Evolutionary conservation across 1,139 yeast genomes (phyloP).

Genomic region (Blastobotrys illinoisensis): DNA sequence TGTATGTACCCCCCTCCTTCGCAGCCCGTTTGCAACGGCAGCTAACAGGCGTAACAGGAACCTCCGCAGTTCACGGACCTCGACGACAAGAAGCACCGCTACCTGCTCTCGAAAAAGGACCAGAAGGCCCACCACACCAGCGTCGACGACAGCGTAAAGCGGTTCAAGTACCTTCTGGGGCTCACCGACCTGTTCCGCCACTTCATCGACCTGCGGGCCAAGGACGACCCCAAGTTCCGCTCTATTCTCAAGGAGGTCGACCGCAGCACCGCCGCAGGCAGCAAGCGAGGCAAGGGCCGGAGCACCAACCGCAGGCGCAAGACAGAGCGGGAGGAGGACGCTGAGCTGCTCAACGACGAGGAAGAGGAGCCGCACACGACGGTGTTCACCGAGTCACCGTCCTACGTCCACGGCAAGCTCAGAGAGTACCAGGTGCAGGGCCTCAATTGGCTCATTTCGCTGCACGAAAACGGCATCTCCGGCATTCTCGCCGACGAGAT

Average conservation of each 20-base stretch:
- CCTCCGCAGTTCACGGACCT: constrained; percentile 10
- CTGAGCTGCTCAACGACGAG: constrained; percentile 80
- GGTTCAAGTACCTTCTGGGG: constrained; percentile 78
- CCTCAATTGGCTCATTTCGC: constrained; percentile 80
- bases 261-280: constrained; percentile 28
- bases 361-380: constrained; percentile 38
- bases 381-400: constrained; percentile 76
- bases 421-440: constrained; percentile 76
- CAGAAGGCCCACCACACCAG: constrained; percentile 6
- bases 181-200: constrained; percentile 84
- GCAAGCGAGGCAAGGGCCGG: constrained; percentile 22
- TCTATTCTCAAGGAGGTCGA: constrained; percentile 54
- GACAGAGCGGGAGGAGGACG: constrained; percentile 77
- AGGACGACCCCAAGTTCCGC: constrained; percentile 67
- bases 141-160: constrained; percentile 38
- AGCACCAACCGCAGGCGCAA: constrained; percentile 29
- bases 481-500: constrained; percentile 97
- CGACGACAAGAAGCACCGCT: constrained; percentile 18
- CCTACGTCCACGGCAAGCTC: constrained; percentile 41
- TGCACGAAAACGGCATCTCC: constrained; percentile 76
- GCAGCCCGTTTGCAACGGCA: too few relatives aligned
- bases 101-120: constrained; percentile 12
- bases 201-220: constrained; percentile 77
- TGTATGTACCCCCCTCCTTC: not conserved
- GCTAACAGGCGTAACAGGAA: too few relatives aligned